These are phyloP conservation scores for Auriscalpium orientale DNA, from an alignment of 768 basidiomycete species.

Conservation along the genomic window DNA sequence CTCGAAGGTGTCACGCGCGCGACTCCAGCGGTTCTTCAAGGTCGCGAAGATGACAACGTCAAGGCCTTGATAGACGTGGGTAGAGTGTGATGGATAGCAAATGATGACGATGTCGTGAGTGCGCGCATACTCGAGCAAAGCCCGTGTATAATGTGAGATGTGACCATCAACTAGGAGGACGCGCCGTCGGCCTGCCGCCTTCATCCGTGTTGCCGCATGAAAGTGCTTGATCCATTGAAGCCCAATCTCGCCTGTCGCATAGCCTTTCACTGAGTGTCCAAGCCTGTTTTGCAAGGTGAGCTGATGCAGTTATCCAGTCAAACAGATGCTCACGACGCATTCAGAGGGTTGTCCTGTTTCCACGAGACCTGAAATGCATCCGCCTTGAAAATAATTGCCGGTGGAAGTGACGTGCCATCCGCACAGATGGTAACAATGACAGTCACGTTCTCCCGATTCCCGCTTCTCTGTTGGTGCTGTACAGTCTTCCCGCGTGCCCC, in stretches of 20 bases:
- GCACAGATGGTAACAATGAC: constrained; percentile 36
- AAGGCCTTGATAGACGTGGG: constrained; percentile 36
- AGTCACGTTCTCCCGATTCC: constrained; percentile 32
- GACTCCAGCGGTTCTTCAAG: constrained; percentile 26
- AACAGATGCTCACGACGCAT: constrained; percentile 30
- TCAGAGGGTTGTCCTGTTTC: constrained; percentile 32
- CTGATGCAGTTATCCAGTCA: background rate
- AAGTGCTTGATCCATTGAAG: constrained; percentile 33
- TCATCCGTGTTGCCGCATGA: constrained; percentile 29
- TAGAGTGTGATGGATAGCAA: constrained; percentile 38
- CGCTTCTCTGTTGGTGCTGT: constrained; percentile 28
- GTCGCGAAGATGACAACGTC: constrained; percentile 36
- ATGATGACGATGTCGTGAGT: constrained; percentile 31
- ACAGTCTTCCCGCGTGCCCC: constrained; percentile 12
- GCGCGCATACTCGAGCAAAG: constrained; percentile 32
- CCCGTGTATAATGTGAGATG: constrained; percentile 32
- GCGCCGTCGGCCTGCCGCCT: constrained; percentile 21
- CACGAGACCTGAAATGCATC: constrained; percentile 28
- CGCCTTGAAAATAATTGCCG: constrained; percentile 35
- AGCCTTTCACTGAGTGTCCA: constrained; percentile 24
- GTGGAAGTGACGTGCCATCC: constrained; percentile 30
- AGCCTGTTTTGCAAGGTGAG: constrained; percentile 8
- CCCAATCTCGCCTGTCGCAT: constrained; percentile 31
- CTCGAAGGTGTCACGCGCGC: constrained; percentile 3
- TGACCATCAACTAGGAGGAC: constrained; percentile 42